Conservation (phyloP, 2,329 filamentous ascomycete genomes). For the Scytalidium lignicola region DNA sequence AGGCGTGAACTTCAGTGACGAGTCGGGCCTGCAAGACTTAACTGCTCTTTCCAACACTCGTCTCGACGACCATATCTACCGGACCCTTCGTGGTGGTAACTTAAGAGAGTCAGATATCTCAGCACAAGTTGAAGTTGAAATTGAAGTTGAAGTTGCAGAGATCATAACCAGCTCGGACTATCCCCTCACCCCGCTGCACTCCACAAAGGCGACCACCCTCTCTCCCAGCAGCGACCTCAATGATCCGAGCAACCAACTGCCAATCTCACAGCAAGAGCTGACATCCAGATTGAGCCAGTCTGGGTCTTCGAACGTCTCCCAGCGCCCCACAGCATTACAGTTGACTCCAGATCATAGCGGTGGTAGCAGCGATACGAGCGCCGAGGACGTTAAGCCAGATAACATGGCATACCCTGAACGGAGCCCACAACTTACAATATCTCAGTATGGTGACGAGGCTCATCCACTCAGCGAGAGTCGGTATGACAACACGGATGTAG, state of each 20-base stretch:
- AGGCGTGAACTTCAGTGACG: conserved; percentile 24
- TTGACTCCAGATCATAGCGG: conserved; percentile 28
- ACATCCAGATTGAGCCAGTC: conserved; percentile 14
- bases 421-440: conserved; percentile 19
- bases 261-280: conserved; percentile 18
- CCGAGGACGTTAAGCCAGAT: conserved; percentile 20
- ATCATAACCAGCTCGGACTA: conserved; percentile 12
- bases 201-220: conserved; percentile 20
- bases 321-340: conserved; percentile 15
- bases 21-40: not conserved
- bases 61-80: not conserved
- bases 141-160: not conserved
- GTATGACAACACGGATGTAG: not conserved
- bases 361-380: conserved; percentile 26
- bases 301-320: conserved; percentile 11
- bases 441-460: conserved; percentile 9
- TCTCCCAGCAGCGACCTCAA: conserved; percentile 16
- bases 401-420: conserved; percentile 15
- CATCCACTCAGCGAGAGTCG: not conserved
- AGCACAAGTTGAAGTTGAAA: not conserved
- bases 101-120: no score
- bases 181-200: conserved; percentile 23
- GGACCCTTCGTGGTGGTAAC: no score
- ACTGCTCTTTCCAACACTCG: not conserved
- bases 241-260: conserved; percentile 13